A percentile compares a stretch with the other conserved stretches of the same genome.
Evolutionary conservation across 2,329 filamentous ascomycete species (phyloP).

Genomic region (Colletotrichum sp.): DNA sequence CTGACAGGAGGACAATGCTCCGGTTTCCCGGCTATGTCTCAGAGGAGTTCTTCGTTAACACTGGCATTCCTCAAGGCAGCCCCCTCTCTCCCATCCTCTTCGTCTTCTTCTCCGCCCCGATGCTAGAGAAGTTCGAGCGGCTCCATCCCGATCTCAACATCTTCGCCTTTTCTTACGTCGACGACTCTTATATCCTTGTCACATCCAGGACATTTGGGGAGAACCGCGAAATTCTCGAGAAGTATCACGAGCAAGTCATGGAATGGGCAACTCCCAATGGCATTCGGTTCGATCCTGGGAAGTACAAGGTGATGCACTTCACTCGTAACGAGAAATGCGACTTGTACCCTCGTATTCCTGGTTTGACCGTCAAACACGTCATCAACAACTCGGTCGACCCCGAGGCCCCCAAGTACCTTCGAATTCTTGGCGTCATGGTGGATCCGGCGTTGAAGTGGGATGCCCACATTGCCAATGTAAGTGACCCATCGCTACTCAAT

Average conservation of each 20-base stretch:
- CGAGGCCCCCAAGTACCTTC: background rate
- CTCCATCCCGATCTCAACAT: background rate
- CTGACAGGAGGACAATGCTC: background rate
- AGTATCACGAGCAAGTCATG: background rate
- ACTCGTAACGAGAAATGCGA: background rate
- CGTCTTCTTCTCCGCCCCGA: background rate
- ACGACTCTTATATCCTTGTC: background rate
- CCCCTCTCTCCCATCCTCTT: slow-evolving; percentile 5
- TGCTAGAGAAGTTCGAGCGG: background rate
- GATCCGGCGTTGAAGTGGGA: background rate
- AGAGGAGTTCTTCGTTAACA: background rate
- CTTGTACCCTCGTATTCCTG: background rate
- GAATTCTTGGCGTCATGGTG: background rate
- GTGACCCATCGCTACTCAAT: background rate
- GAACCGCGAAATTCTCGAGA: background rate
- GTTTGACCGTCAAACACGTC: background rate
- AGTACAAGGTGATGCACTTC: background rate
- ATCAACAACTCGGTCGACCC: background rate
- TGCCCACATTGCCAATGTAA: background rate
- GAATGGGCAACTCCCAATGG: background rate
- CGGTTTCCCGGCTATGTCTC: background rate
- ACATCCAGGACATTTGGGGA: background rate
- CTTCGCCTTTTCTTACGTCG: background rate
- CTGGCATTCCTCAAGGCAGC: background rate
- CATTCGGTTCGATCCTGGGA: background rate